Base-by-base conservation (phyloP, 1,284 basidiomycete species). In the Golubevia pallescens region DNA sequence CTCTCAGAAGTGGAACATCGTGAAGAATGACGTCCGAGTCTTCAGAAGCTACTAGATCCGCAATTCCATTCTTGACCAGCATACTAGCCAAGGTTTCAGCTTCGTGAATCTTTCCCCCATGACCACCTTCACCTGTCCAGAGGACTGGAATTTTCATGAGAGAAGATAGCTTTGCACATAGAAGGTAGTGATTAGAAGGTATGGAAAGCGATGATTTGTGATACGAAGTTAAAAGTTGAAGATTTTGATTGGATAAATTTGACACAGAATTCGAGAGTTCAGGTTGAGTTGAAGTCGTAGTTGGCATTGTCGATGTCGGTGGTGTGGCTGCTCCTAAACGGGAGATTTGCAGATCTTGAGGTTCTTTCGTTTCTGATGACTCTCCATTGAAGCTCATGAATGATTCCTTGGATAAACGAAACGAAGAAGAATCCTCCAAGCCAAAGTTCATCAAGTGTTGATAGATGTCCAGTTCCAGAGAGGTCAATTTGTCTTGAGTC, bases 11-110 rank as follows among this genome's bases (percentile, higher is more conserved):
- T 2, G 78, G 74, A 48, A 80, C 77, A 24, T 80, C 74, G 65
- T 82, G 81, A n/a, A 83, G 66, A 19, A 85, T 62, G 38, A 80
- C 77, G 56, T 85, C 82, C 58, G 76, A 80, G 58, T 85, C 82
- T 62, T 85, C 82, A 63, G 74, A 78, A 2, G 75, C 82, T 2
- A 85, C 82, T 16, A 75, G 65, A 52, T 85, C 81, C 0, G 82
- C 82, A 48, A 65, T 76, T 1, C 77, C 78, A 0, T 74, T 55
- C 13, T 60, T 65, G 2, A 85, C 82, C 10, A 85, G 71, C 13
- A 71, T 71, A 14, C 77, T 71, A 1, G 77, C 77, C 16, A 79
- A 68, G 3, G 79, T 80, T 66, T 85, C 82, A 1, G 81, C 82
- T 66, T 85, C 82, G 63, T 80, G 76, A 2, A 75, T 57, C 19